Evolutionary conservation across 495 filamentous ascomycete genomes (phyloP).

Genomic region (Talaromyces trachyspermus): DNA sequence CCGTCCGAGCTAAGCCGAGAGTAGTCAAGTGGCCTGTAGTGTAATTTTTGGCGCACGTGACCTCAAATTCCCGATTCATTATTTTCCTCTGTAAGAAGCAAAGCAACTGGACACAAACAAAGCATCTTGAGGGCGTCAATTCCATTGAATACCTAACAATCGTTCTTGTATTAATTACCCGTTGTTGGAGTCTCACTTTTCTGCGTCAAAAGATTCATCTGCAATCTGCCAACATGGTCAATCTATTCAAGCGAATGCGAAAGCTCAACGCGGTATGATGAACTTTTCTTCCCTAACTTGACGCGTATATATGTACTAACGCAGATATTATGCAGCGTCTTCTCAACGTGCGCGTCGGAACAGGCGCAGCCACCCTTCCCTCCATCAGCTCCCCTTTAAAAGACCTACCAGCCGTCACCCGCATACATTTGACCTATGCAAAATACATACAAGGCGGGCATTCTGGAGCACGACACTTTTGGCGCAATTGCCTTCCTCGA

Average conservation of each 20-base stretch:
- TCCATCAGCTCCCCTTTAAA: constrained; percentile 31
- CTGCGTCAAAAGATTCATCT: neutral
- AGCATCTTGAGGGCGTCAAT: too few relatives aligned
- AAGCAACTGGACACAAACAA: too few relatives aligned
- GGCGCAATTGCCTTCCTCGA: constrained; percentile 70
- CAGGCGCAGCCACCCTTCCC: constrained; percentile 74
- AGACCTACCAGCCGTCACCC: constrained; percentile 57
- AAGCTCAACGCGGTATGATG: constrained; percentile 67
- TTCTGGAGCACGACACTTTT: constrained; percentile 84
- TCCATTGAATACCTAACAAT: too few relatives aligned
- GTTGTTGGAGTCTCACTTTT: too few relatives aligned
- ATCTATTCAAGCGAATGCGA: constrained; percentile 68
- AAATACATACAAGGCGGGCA: constrained; percentile 50
- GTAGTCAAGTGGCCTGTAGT: neutral
- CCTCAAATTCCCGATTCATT: too few relatives aligned
- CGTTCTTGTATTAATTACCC: too few relatives aligned
- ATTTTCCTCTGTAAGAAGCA: too few relatives aligned
- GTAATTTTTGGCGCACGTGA: neutral
- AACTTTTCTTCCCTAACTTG: constrained; percentile 8
- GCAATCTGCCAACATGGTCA: constrained; percentile 55
- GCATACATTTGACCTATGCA: constrained; percentile 79
- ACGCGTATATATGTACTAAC: constrained; percentile 11
- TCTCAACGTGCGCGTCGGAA: constrained; percentile 63
- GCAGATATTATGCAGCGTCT: constrained; percentile 47
- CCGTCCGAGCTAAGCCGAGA: neutral